These are phyloP conservation scores for Mycena kentingensis DNA, from an alignment of 768 basidiomycete species.

Conservation along the genomic window DNA sequence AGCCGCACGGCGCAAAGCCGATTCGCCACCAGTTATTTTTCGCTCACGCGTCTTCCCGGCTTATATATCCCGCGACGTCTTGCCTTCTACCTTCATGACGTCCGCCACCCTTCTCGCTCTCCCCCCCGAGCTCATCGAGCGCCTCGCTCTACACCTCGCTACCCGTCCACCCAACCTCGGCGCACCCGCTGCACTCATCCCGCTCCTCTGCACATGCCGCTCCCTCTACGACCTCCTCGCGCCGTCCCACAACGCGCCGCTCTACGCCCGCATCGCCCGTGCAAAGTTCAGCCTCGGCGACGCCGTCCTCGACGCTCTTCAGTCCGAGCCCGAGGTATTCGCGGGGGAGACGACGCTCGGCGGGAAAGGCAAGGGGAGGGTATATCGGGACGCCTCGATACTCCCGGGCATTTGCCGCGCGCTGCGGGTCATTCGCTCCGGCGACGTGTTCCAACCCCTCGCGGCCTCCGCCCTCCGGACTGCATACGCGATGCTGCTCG, in stretches of 20 bases:
- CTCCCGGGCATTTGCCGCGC: not conserved
- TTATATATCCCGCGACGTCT: too few species aligned
- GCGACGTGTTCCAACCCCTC: not conserved
- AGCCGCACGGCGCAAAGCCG: too few species aligned
- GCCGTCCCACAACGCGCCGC: not conserved
- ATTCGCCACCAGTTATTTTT: too few species aligned
- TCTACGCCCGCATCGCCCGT: not conserved
- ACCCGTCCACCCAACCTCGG: slow-evolving; percentile 20
- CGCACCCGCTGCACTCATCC: slow-evolving; percentile 15
- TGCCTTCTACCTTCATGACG: not conserved
- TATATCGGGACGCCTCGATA: not conserved
- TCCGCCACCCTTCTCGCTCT: slow-evolving; percentile 5
- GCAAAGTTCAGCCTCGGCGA: slow-evolving; percentile 9
- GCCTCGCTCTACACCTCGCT: slow-evolving; percentile 17
- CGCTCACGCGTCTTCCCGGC: too few species aligned
- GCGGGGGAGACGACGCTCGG: not conserved
- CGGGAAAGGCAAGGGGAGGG: not conserved
- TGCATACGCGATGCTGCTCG: slow-evolving; percentile 12
- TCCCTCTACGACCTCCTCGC: not conserved
- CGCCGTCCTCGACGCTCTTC: not conserved
- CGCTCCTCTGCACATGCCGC: slow-evolving; percentile 7
- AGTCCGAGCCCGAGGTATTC: not conserved
- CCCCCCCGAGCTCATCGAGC: slow-evolving; percentile 16
- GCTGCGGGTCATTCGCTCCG: slow-evolving; percentile 1
- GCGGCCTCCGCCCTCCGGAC: slow-evolving; percentile 1